Evolutionary conservation across 495 filamentous ascomycete species (phyloP).

Genomic region (Penicillium malachiteum): DNA sequence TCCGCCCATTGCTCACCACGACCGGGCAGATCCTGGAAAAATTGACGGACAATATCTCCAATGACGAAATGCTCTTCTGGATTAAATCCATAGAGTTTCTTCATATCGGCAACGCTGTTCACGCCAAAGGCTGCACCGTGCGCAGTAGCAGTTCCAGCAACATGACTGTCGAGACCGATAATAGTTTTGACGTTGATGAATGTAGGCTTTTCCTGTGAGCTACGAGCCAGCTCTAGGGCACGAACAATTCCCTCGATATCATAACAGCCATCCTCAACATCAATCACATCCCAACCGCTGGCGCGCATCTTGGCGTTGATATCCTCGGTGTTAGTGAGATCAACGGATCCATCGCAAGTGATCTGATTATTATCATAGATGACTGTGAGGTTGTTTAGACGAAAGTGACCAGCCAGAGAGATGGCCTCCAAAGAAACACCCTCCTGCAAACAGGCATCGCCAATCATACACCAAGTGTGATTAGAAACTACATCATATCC

Average conservation of each 20-base stretch:
- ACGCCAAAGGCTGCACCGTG: constrained; percentile 53
- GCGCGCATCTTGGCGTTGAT: constrained; percentile 60
- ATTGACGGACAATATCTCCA: constrained; percentile 43
- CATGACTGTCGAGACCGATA: constrained; percentile 54
- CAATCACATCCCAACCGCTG: constrained; percentile 57
- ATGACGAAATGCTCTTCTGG: constrained; percentile 47
- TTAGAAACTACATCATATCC: constrained; percentile 45
- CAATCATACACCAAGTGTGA: constrained; percentile 50
- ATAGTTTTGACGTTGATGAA: constrained; percentile 61
- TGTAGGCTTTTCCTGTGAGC: constrained; percentile 48
- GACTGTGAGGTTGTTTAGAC: constrained; percentile 49
- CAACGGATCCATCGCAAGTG: constrained; percentile 58
- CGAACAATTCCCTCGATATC: constrained; percentile 32
- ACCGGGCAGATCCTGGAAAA: constrained; percentile 44
- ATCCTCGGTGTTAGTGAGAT: constrained; percentile 56
- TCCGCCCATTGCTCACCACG: constrained; percentile 40
- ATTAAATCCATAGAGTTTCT: constrained; percentile 46
- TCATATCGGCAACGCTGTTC: constrained; percentile 47
- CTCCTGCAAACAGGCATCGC: constrained; percentile 56
- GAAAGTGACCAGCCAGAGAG: constrained; percentile 50
- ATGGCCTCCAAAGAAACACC: constrained; percentile 55
- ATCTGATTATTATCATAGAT: constrained; percentile 59
- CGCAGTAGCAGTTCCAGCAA: constrained; percentile 47
- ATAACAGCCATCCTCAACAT: constrained; percentile 53
- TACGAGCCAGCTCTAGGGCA: constrained; percentile 25